Evolutionary conservation across 306 rosid species (phyloP), one percentile per base, ranked within the genome.

Genomic region (Quercus suber): DNA sequence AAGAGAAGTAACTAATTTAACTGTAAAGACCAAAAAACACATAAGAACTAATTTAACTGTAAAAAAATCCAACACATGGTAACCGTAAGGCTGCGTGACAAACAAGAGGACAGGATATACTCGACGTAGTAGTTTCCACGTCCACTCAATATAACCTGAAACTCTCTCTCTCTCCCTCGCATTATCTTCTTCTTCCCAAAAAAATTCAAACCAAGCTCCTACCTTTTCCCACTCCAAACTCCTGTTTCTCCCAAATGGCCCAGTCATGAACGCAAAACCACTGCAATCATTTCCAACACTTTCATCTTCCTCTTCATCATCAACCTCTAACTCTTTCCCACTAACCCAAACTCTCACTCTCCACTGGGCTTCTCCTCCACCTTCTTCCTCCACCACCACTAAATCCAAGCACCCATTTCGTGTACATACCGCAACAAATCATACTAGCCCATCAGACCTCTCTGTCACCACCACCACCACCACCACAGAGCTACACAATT

Each of bases 181-280:
- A 12, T n/a, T 15, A 30, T 23, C 52, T 41, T 27, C 64, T 52
- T n/a, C 25, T 55, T 11, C 21, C 31, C 18, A 12, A 65, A 65
- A 68, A 51, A 71, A 79, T 51, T 17, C 63, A 60, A 51, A 33
- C 37, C 15, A 18, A 12, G 20, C 56, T 6, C 73, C 60, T 9
- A 11, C 49, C 52, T 60, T 52, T 69, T 41, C 6, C 69, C 64
- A 28, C 14, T 41, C 28, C 33, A 30, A 43, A 43, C 43, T 57
- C 11, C 49, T 51, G 55, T 35, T 45, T 6, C 61, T 28, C 61
- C 61, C 84, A 73, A 73, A 93, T 92, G 98, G 93, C 70, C 65
- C 82, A 84, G 73, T 80, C 74, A 94, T 94, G 98, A 94, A 84
- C 78, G 65, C 84, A 6, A 74, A 79, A 14, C 82, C 87, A 2